Evolutionary conservation across 306 rosid species (phyloP).

Genomic region (Cucurbita argyrosperma): DNA sequence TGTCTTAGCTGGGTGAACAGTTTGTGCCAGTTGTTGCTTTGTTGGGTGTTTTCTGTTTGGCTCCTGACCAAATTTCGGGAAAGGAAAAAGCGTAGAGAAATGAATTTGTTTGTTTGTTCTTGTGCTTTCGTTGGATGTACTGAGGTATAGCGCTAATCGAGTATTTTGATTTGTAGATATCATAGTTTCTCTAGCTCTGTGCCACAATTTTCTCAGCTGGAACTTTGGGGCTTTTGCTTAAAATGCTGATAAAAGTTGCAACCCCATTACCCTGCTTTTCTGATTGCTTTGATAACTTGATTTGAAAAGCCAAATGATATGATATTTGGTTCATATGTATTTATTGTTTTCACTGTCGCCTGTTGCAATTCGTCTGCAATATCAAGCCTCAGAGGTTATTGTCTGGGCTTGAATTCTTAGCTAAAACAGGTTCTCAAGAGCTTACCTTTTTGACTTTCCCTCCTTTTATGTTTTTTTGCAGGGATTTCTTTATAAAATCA

Average conservation of each 20-base stretch:
- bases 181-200: neutral
- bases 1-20: conserved; percentile 19
- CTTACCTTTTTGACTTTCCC: neutral
- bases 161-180: neutral
- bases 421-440: neutral
- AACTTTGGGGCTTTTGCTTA: neutral
- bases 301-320: neutral
- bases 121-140: neutral
- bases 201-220: neutral
- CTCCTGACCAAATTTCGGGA: neutral
- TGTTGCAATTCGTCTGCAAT: neutral
- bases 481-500: neutral
- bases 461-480: neutral
- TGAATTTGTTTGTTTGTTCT: neutral
- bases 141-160: neutral
- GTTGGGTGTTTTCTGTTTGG: neutral
- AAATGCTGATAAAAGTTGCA: neutral
- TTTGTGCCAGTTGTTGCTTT: neutral
- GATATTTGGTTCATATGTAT: neutral
- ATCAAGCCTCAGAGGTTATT: neutral
- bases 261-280: neutral
- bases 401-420: neutral
- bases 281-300: neutral
- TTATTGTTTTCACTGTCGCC: neutral
- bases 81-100: neutral